Base-by-base conservation (phyloP, 306 rosid species). In the Sphenostylis stenocarpa region DNA sequence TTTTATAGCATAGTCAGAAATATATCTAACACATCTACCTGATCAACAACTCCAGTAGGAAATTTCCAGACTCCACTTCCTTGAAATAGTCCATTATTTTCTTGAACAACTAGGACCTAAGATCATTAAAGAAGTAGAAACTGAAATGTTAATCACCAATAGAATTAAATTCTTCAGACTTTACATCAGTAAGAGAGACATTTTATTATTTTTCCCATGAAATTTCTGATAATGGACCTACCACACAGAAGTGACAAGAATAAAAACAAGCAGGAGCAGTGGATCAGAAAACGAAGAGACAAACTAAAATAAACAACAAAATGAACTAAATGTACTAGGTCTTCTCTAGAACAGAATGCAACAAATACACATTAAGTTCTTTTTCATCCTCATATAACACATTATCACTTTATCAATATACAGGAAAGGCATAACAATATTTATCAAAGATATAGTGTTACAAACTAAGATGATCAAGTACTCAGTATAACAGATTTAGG, bases 41-140 rank as follows among this genome's bases (percentile, higher is more conserved):
- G 85, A 17, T 92, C 91, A 24, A 86, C 91, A 81, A 81, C 83
- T 80, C 97, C 97, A 5, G 97, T 92, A 29, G 97, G 96, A 39
- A 87, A 70, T 75, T 92, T 92, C 97, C 97, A 92, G 49, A 87
- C 63, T 15, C 93, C 93, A 47, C 64, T 78, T 23, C 89, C 87
- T 21, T 75, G 67, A 58, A 87, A 82, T 1, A 6, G 11, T 76
- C 96, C 96, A 16, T 70, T 58, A 70, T 84, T 92, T 81, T 92
- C 97, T 80, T 87, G 91, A 69, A 92, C 97, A 26, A 88, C 94
- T 14, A 92, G 81, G 67, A 92, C 84, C 97, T 92, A 20, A 36
- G 67, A 62, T 64, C 45, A 71, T 60, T 44, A 34, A 38, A 43
- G 62, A 39, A 17, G 33, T 36, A 64, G 66, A 36, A 61, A 61